phyloP scores from a whole-genome alignment of 1,139 yeast species.

The Candida glucosophila region DNA sequence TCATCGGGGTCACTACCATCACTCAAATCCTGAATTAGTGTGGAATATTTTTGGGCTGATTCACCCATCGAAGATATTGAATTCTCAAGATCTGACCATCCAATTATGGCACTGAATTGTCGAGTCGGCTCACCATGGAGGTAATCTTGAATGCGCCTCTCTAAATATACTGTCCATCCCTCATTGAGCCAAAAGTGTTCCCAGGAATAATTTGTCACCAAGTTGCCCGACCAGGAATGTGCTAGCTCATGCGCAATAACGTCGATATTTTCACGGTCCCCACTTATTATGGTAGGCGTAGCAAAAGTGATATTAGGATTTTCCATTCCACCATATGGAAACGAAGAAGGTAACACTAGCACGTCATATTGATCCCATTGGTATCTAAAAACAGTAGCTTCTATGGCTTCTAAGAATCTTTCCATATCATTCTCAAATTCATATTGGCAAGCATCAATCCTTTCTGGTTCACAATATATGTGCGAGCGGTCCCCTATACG shows the following conservation, averaged over 20 bases:
- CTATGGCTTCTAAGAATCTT: slow-evolving; percentile 24
- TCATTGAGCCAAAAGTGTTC: slow-evolving; percentile 33
- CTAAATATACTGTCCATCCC: slow-evolving; percentile 33
- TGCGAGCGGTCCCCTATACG: slow-evolving; percentile 29
- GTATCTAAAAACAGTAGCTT: slow-evolving; percentile 21
- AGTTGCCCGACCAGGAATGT: slow-evolving; percentile 31
- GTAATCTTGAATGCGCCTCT: slow-evolving; percentile 19
- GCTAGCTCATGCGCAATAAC: slow-evolving; percentile 34
- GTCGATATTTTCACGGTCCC: slow-evolving; percentile 25
- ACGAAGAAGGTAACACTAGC: slow-evolving; percentile 24
- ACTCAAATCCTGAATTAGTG: slow-evolving; percentile 21
- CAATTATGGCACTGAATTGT: slow-evolving; percentile 23
- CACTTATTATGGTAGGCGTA: slow-evolving; percentile 27
- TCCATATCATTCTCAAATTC: slow-evolving; percentile 32
- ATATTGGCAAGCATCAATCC: slow-evolving; percentile 22
- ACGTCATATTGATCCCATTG: slow-evolving; percentile 29
- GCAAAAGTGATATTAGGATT: slow-evolving; percentile 31
- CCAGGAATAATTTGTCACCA: slow-evolving; percentile 30
- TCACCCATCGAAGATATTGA: slow-evolving; percentile 13
- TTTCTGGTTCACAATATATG: slow-evolving; percentile 22
- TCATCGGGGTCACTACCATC: slow-evolving; percentile 23
- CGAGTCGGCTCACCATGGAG: slow-evolving; percentile 22
- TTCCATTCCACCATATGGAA: slow-evolving; percentile 36
- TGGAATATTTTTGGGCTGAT: slow-evolving; percentile 14
- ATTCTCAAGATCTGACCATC: slow-evolving; percentile 13